These are phyloP conservation scores for Lizonia empirigonia DNA, from an alignment of 2,329 filamentous ascomycete species.

Conservation along the genomic window DNA sequence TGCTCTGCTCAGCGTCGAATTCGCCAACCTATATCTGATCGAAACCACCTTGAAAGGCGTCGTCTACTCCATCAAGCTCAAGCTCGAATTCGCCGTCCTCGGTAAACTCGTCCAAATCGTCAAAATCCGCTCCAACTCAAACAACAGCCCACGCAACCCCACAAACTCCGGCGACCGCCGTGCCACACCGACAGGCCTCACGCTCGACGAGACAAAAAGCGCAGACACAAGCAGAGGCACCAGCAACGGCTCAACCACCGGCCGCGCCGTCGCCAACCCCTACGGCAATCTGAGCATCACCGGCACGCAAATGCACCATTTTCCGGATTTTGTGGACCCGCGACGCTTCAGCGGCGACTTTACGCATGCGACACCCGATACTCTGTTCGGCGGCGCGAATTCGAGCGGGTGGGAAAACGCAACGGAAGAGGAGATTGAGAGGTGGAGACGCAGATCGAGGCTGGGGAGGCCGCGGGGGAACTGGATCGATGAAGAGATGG, in stretches of 20 bases:
- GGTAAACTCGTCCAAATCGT: slow-evolving; percentile 51
- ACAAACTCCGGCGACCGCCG: slow-evolving; percentile 5
- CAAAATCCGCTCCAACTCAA: slow-evolving; percentile 28
- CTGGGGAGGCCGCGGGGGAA: slow-evolving; percentile 20
- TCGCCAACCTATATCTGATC: slow-evolving; percentile 43
- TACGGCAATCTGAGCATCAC: slow-evolving; percentile 12
- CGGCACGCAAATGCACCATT: slow-evolving; percentile 8
- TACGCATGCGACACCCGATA: slow-evolving; percentile 27
- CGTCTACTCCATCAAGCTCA: slow-evolving; percentile 56
- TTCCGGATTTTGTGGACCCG: slow-evolving; percentile 41
- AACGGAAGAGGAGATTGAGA: slow-evolving; percentile 24
- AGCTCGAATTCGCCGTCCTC: slow-evolving; percentile 63
- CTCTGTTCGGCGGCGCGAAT: background rate
- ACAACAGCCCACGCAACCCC: slow-evolving; percentile 20
- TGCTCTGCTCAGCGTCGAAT: slow-evolving; percentile 37
- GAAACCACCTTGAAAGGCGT: slow-evolving; percentile 50
- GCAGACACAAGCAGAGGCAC: slow-evolving; percentile 7
- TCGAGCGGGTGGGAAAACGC: slow-evolving; percentile 22
- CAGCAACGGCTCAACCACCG: slow-evolving; percentile 1
- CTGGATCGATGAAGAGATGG: slow-evolving; percentile 47
- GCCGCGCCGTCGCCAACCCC: slow-evolving; percentile 5
- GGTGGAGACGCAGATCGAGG: slow-evolving; percentile 26
- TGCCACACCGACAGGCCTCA: slow-evolving; percentile 18
- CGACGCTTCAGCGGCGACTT: slow-evolving; percentile 26
- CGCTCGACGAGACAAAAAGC: slow-evolving; percentile 27